These are phyloP conservation scores for Eucalyptus guilfoylei DNA, from an alignment of 345 rosid genomes.

Conservation along the genomic window DNA sequence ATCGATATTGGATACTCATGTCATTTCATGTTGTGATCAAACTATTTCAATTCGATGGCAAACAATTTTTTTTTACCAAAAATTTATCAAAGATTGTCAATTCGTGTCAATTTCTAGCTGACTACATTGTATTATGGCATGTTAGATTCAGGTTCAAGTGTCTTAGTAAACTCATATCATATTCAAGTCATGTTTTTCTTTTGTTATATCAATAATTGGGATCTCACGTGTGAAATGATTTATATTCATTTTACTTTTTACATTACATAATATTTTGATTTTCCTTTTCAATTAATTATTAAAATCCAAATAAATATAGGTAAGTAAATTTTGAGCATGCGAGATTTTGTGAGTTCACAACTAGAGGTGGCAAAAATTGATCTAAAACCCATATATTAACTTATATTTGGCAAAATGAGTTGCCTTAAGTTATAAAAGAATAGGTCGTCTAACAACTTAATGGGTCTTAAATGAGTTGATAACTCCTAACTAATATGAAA, in stretches of 20 bases:
- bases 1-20: background rate
- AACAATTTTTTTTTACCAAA: background rate
- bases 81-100: background rate
- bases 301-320: background rate
- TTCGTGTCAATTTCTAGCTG: background rate
- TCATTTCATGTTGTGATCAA: background rate
- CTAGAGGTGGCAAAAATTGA: no score
- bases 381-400: no score
- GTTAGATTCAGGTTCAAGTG: background rate
- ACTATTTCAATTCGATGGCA: background rate
- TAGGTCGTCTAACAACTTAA: no score
- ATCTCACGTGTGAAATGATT: background rate
- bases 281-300: background rate
- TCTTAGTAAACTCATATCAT: background rate
- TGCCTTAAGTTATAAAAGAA: no score
- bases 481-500: no score
- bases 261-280: background rate
- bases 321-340: background rate
- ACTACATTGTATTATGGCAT: background rate
- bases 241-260: background rate
- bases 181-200: background rate
- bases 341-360: background rate
- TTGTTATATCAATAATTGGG: background rate
- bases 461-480: no score
- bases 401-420: no score